Conservation (phyloP, 768 basidiomycete species). For the Floccularia luteovirens region DNA sequence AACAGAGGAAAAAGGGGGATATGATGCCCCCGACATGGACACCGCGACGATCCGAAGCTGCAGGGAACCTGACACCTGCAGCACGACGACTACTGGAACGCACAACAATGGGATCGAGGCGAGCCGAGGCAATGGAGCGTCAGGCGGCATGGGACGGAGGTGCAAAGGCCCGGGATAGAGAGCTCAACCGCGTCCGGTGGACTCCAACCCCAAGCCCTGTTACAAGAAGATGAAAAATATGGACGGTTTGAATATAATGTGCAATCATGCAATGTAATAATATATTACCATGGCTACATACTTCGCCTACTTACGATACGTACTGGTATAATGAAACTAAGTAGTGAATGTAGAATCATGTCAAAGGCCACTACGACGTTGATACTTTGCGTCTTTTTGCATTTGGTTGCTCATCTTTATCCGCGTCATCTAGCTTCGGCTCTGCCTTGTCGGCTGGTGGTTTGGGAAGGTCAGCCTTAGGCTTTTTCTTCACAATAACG, state of each 20-base stretch:
- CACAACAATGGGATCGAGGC: slow-evolving; percentile 56
- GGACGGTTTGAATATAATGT: background rate
- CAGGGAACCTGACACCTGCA: slow-evolving; percentile 82
- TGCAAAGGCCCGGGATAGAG: slow-evolving; percentile 43
- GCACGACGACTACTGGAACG: slow-evolving; percentile 69
- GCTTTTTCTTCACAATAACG: slow-evolving; percentile 73
- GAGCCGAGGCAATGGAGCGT: slow-evolving; percentile 63
- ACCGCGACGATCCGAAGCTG: slow-evolving; percentile 63
- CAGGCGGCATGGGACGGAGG: slow-evolving; percentile 47
- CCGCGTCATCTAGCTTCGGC: slow-evolving; percentile 8
- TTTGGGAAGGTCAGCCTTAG: slow-evolving; percentile 27
- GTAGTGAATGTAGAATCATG: background rate
- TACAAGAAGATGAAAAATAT: slow-evolving; percentile 19
- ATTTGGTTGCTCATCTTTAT: slow-evolving; percentile 24
- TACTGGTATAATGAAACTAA: background rate
- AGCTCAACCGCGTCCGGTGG: slow-evolving; percentile 65
- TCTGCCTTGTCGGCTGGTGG: slow-evolving; percentile 3
- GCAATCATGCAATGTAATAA: background rate
- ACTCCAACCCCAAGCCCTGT: slow-evolving; percentile 59
- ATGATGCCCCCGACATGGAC: slow-evolving; percentile 83
- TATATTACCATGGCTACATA: slow-evolving; percentile 5
- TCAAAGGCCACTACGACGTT: slow-evolving; percentile 11
- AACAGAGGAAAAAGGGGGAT: slow-evolving; percentile 32
- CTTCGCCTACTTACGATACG: background rate
- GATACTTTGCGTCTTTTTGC: slow-evolving; percentile 56